A percentile compares a stretch with the other conserved stretches of the same genome.
Evolutionary conservation across 352 stramenopile species (phyloP).

Genomic region (Globisporangium apiculatum): DNA sequence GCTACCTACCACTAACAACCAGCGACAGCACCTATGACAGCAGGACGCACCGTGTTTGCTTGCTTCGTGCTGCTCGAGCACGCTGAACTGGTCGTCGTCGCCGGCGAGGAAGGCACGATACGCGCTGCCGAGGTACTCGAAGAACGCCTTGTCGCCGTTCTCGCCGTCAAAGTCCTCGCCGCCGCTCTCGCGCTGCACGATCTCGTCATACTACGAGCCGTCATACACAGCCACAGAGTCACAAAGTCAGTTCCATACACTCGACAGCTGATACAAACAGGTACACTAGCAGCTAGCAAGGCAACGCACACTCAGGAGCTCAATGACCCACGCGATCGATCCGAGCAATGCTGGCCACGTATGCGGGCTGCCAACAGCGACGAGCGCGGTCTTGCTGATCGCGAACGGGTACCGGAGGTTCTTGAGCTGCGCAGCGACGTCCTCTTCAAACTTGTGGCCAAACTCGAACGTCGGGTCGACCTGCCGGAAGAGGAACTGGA

Average conservation of each 20-base stretch:
- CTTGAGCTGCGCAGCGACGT: slow-evolving; percentile 63
- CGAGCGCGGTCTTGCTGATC: slow-evolving; percentile 95
- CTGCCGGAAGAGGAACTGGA: slow-evolving; percentile 94
- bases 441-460: slow-evolving; percentile 67
- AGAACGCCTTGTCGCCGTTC: slow-evolving; percentile 89
- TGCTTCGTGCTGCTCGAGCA: slow-evolving; percentile 77
- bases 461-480: slow-evolving; percentile 91
- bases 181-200: slow-evolving; percentile 48
- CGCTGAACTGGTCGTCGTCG: slow-evolving; percentile 88
- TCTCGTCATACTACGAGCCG: slow-evolving; percentile 72
- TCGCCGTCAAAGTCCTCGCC: slow-evolving; percentile 63
- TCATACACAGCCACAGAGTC: neutral
- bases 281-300: neutral
- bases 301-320: slow-evolving; percentile 83
- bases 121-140: slow-evolving; percentile 89
- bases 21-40: neutral
- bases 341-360: slow-evolving; percentile 95
- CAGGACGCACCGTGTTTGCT: slow-evolving; percentile 33
- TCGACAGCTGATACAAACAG: too few species aligned
- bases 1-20: neutral
- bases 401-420: slow-evolving; percentile 91
- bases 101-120: slow-evolving; percentile 93
- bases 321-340: slow-evolving; percentile 95
- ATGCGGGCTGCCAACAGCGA: slow-evolving; percentile 91
- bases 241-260: neutral